phyloP scores from a whole-genome alignment of 2,329 filamentous ascomycete genomes.

The Phoma sp. region DNA sequence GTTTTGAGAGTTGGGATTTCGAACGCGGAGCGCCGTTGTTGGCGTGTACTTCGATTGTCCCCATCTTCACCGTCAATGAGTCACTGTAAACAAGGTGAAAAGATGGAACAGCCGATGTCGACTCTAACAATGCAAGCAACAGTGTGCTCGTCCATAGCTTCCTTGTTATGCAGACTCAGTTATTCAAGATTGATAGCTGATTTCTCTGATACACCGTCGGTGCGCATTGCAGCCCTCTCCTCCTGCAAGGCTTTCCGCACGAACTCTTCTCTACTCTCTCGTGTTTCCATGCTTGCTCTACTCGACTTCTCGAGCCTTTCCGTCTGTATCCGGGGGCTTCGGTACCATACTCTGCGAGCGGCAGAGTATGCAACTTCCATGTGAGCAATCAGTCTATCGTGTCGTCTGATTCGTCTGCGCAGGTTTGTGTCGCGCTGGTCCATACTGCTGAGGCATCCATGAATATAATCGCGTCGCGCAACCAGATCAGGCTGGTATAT shows the following conservation, averaged over 20 bases:
- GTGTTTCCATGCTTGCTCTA: slow-evolving; percentile 24
- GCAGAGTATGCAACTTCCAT: slow-evolving; percentile 15
- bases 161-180: too few species aligned
- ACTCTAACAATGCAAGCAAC: too few species aligned
- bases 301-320: slow-evolving; percentile 2
- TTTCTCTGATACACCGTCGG: slow-evolving; percentile 7
- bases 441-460: slow-evolving; percentile 16
- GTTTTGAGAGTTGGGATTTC: too few species aligned
- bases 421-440: slow-evolving; percentile 9
- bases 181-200: slow-evolving; percentile 6
- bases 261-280: slow-evolving; percentile 26
- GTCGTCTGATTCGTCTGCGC: slow-evolving; percentile 22
- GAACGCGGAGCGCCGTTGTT: too few species aligned
- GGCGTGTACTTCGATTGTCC: too few species aligned
- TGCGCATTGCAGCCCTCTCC: slow-evolving; percentile 28
- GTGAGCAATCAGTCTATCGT: slow-evolving; percentile 30
- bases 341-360: slow-evolving; percentile 4
- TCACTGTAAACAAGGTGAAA: too few species aligned
- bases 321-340: background rate
- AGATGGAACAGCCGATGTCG: too few species aligned
- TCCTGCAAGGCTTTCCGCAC: slow-evolving; percentile 22
- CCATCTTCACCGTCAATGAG: too few species aligned
- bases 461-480: slow-evolving; percentile 28
- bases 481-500: slow-evolving; percentile 31
- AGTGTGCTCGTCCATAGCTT: too few species aligned